Evolutionary conservation across 2,329 filamentous ascomycete species (phyloP), one percentile per base, ranked within the genome.

Genomic region (Diaporthe capsici): DNA sequence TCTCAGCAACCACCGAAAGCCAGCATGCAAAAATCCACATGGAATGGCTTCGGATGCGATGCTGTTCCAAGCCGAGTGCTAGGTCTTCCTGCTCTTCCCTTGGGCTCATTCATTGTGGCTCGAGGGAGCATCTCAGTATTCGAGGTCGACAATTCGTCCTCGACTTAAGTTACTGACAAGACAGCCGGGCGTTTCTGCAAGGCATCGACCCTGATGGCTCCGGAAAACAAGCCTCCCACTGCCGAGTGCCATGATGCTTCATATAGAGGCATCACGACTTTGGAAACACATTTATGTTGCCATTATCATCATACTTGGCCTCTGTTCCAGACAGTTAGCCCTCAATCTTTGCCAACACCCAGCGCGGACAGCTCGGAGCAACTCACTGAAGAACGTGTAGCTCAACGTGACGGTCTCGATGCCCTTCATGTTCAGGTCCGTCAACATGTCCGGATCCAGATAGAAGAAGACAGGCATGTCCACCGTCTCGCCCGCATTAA

Each of bases 381-480:
- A 90, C 95, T 88, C 87, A 98, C 95, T 99, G 84, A 99, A 99
- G 84, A 99, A 99, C 0, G 97, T 99, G 86, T 99, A 99, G 80
- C 93, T 98, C 81, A 99, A 85, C 47, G 97, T 99, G 73, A 99
- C 95, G 2, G 96, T 98, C 86, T 98, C 95, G 77, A 99, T 95
- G 0, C 94, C 94, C 85, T 91, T 94, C 96, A 98, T 98, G 78
- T 94, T 96, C 71, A 96, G 87, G 84, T 99, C 97, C 80, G 94
- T 96, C 76, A 96, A 89, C 86, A 99, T 93, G 82, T 98, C 97
- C 0, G 97, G 97, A 82, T 99, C 97, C 79, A 99, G 94, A 85
- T 98, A 99, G 86, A 99, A 99, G 85, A 99, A 99, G 0, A 99
- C 97, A 0, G 97, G 97, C 97, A 99, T 99, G 84, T 99, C 97